These are phyloP conservation scores for Trypanosoma cruzi DNA, from an alignment of 208 protist genomes.

Conservation along the genomic window DNA sequence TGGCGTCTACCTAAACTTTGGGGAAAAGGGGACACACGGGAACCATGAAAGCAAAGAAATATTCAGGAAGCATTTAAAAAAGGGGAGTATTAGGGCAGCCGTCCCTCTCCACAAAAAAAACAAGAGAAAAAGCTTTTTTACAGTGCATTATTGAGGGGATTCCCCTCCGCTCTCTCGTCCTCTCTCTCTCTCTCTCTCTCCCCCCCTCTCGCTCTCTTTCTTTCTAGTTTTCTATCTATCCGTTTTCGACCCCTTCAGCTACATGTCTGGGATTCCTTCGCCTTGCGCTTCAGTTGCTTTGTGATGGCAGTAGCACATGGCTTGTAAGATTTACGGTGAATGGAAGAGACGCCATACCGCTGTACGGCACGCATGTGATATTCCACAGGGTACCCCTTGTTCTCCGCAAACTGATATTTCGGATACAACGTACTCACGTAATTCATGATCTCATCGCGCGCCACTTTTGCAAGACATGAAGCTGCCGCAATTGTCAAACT, in stretches of 20 bases:
- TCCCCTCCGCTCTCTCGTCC: background rate
- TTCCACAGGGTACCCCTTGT: constrained; percentile 91
- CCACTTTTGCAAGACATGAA: constrained; percentile 89
- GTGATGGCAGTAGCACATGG: constrained; percentile 64
- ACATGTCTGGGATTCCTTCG: constrained; percentile 16
- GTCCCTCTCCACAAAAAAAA: background rate
- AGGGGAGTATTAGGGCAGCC: background rate
- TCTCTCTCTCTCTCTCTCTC: background rate
- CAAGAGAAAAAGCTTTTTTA: background rate
- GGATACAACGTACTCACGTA: constrained; percentile 80
- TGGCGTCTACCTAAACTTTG: background rate
- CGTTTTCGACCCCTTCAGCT: background rate
- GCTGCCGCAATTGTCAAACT: constrained; percentile 87
- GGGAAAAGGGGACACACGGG: background rate
- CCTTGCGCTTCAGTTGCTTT: constrained; percentile 38
- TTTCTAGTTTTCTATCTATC: constrained; percentile 3
- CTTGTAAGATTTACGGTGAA: constrained; percentile 84
- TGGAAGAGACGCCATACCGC: constrained; percentile 63
- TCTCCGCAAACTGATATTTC: constrained; percentile 74
- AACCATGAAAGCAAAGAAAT: background rate
- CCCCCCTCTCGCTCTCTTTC: background rate
- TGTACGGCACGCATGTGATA: constrained; percentile 81
- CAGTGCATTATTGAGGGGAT: background rate
- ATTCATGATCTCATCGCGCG: constrained; percentile 88
- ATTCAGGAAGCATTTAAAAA: background rate